These are phyloP conservation scores for Ashbya aceris DNA, from an alignment of 1,139 yeast genomes.

Conservation along the genomic window DNA sequence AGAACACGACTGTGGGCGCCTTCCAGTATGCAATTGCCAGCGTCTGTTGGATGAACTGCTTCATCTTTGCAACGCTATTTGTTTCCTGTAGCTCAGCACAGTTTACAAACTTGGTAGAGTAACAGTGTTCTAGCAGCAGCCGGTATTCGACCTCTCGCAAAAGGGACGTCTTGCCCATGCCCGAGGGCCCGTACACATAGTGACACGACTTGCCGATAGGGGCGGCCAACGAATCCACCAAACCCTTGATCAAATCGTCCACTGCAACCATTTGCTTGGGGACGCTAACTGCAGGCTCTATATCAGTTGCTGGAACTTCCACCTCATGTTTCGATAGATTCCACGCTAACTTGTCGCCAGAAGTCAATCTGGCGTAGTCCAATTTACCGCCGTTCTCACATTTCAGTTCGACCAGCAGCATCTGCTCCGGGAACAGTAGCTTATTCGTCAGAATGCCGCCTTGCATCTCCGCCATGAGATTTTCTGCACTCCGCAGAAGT, in stretches of 20 bases:
- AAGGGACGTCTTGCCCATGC: conserved; percentile 68
- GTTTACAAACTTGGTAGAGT: conserved; percentile 39
- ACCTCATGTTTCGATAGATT: conserved; percentile 2
- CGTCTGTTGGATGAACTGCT: conserved; percentile 42
- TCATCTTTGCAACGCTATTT: conserved; percentile 36
- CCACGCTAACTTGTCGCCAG: conserved; percentile 1
- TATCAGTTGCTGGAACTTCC: neutral
- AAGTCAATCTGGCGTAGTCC: conserved; percentile 1
- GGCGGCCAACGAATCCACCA: conserved; percentile 34
- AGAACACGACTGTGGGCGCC: conserved; percentile 61
- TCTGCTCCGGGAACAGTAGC: conserved; percentile 8
- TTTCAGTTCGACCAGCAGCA: conserved; percentile 11
- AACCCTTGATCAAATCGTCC: conserved; percentile 37
- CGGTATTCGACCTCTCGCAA: conserved; percentile 36
- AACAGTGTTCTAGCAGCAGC: conserved; percentile 36
- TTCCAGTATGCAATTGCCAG: conserved; percentile 66
- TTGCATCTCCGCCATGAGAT: conserved; percentile 1
- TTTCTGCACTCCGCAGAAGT: neutral
- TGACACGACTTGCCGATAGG: conserved; percentile 33
- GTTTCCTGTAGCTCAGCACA: conserved; percentile 34
- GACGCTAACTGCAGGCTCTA: neutral
- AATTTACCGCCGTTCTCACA: conserved; percentile 10
- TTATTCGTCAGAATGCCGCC: conserved; percentile 14
- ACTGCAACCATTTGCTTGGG: conserved; percentile 44
- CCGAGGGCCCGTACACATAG: conserved; percentile 63